These are phyloP conservation scores for Candida anutae DNA, from an alignment of 1,139 yeast species.

Conservation along the genomic window DNA sequence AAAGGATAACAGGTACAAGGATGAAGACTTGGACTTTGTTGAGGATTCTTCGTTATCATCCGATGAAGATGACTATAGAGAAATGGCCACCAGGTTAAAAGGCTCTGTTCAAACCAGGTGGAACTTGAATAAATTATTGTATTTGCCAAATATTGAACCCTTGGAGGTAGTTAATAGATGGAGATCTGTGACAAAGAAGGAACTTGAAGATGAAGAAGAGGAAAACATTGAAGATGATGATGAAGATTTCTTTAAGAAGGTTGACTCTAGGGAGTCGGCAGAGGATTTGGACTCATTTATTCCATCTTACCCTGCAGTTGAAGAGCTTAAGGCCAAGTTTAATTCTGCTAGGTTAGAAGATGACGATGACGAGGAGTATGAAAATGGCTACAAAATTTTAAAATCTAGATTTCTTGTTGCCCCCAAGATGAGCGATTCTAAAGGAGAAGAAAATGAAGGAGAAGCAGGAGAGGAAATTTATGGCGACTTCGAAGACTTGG, in stretches of 20 bases:
- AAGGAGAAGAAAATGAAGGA: constrained; percentile 26
- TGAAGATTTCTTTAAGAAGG: constrained; percentile 55
- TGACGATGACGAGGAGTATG: constrained; percentile 31
- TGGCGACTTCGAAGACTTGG: constrained; percentile 80
- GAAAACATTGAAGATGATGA: constrained; percentile 41
- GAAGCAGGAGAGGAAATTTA: constrained; percentile 41
- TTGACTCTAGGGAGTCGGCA: constrained; percentile 19
- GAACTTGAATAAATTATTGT: constrained; percentile 77
- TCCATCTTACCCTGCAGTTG: constrained; percentile 39
- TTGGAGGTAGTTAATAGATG: constrained; percentile 70
- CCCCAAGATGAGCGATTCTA: constrained; percentile 43
- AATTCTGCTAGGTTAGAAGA: constrained; percentile 23
- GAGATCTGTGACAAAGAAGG: constrained; percentile 45
- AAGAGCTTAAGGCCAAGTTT: constrained; percentile 51
- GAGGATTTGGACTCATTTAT: constrained; percentile 26
- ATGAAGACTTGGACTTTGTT: constrained; percentile 43
- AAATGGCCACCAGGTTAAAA: constrained; percentile 40
- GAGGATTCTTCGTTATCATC: constrained; percentile 40
- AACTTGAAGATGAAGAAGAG: constrained; percentile 46
- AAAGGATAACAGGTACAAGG: constrained; percentile 27
- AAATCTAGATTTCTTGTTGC: constrained; percentile 62
- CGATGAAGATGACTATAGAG: constrained; percentile 34
- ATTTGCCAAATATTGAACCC: constrained; percentile 70
- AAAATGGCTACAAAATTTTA: constrained; percentile 39
- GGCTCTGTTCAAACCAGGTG: constrained; percentile 44